A percentile compares a stretch with the other conserved stretches of the same genome.
These are phyloP conservation scores for Kalmanozyma brasiliensis DNA, from an alignment of 1,284 basidiomycete species.

Conservation along the genomic window DNA sequence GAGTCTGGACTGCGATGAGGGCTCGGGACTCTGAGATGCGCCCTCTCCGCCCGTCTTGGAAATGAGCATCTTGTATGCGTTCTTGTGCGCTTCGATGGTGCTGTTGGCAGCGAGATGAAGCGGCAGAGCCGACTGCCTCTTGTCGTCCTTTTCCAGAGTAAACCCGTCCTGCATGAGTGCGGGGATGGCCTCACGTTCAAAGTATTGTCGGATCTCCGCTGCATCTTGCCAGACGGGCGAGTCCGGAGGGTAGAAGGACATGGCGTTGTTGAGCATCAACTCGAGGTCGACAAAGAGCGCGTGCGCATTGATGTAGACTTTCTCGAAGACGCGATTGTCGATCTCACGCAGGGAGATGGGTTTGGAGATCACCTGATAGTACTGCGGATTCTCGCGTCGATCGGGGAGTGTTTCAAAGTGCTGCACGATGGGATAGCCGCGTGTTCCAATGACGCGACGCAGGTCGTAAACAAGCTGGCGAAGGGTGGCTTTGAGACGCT, in stretches of 20 bases:
- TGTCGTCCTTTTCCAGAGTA: constrained; percentile 64
- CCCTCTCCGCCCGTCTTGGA: constrained; percentile 23
- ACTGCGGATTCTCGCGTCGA: constrained; percentile 58
- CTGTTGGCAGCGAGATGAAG: constrained; percentile 53
- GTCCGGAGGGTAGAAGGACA: constrained; percentile 60
- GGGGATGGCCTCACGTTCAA: constrained; percentile 61
- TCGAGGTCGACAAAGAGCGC: constrained; percentile 58
- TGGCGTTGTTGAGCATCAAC: constrained; percentile 65
- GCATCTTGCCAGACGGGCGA: constrained; percentile 61
- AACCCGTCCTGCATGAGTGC: constrained; percentile 62
- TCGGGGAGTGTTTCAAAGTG: constrained; percentile 61
- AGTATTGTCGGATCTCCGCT: constrained; percentile 49
- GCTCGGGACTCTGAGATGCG: constrained; percentile 40
- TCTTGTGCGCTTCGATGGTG: constrained; percentile 53
- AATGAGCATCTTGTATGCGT: constrained; percentile 44
- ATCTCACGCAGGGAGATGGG: constrained; percentile 62
- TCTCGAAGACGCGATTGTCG: constrained; percentile 50
- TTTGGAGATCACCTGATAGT: constrained; percentile 60
- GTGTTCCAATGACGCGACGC: constrained; percentile 32
- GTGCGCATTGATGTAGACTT: constrained; percentile 59
- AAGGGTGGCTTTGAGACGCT: constrained; percentile 61
- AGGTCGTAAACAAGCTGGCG: constrained; percentile 52
- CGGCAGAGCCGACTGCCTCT: constrained; percentile 61
- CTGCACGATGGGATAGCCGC: constrained; percentile 44
- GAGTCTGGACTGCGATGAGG: constrained; percentile 21